Base-by-base conservation (phyloP, 495 filamentous ascomycete species). In the Neurospora discreta region DNA sequence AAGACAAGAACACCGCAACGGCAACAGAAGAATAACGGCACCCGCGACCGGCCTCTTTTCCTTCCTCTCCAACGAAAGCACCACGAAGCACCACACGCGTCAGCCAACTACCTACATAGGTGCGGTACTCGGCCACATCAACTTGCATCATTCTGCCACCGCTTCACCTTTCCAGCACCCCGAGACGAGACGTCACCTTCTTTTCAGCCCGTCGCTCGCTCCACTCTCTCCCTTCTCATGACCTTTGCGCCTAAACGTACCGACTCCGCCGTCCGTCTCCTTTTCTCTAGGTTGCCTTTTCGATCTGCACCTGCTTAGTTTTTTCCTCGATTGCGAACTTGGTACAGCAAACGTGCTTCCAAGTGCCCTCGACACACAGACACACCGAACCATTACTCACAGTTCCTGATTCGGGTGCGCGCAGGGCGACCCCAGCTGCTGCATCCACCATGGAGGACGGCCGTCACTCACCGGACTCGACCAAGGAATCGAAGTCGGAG, bases 361-460 rank as follows among this genome's bases (percentile, higher is more conserved):
- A 65, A 65, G 26, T 60, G 13, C 26, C 52, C 52, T 60, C 52
- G 52, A 65, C 52, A 65, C 52, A 65, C 52, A 33, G 52, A 60
- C 52, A 65, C 52, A 65, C 52, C 26, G 52, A 65, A 65, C 52
- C 26, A 36, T 26, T 65, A 33, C 52, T 33, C 52, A 33, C 52
- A 65, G 52, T 36, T 15, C 30, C 26, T 65, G 18, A 18, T 65
- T 65, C 26, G 52, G 52, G 52, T 33, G 52, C 52, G 52, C 52
- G 52, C 52, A 65, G 52, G 52, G 52, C 52, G 52, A 65, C 52
- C 52, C 52, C 26, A 65, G 52, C 15, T 65, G 52, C 52, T 65
- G 52, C 52, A 65, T 65, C 52, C 60, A 52, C 46, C 60, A 85
- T 86, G 83, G 84, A 82, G 76, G 83, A 82, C 70, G 79, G 80